Evolutionary conservation across 331 rosid genomes (phyloP), one percentile per base, ranked within the genome.

Genomic region (Rhamnella rubrinervis): DNA sequence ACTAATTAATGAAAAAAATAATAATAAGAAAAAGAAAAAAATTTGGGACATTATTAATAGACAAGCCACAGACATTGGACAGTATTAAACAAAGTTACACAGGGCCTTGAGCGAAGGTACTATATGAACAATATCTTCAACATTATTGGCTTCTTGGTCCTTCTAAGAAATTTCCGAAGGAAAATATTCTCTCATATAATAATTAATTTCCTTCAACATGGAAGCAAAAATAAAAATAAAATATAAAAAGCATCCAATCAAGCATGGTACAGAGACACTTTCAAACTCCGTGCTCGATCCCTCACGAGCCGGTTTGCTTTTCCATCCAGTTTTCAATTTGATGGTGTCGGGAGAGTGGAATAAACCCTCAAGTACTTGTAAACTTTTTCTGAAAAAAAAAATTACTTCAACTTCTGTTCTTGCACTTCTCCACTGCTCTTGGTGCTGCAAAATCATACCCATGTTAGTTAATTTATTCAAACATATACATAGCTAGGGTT

Each of bases 371-470:
- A 67, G 41, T 12, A 56, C 3, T 25, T 7, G 23, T 10, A 28
- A 58, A 75, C 15, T 4, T 17, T 6, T 18, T 53, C 7, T n/a
- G 18, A 20, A 17, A 19, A 17, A 52, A 12, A 17, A 14, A 19
- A 26, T 17, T 56, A 17, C 73, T 72, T 91, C 84, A 92, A 80
- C 85, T 75, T 92, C 93, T 86, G 84, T 73, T 92, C 84, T 89
- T 92, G 87, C 87, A 85, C 62, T 88, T 89, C 80, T 88, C 96
- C 70, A 89, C 85, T n/a, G 96, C 91, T 70, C 98, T 89, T 12
- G 98, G 96, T 7, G 95, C 95, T 87, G 96, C 53, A 57, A 46
- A 31, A 60, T 26, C n/a, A 7, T 5, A 26, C 8, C 15, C 16
- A 47, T 23, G 23, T 23, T 13, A 14, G 19, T 5, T 15, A 1